phyloP scores from a whole-genome alignment of 805 yeast genomes.

The Pichia gijzeniarum region DNA sequence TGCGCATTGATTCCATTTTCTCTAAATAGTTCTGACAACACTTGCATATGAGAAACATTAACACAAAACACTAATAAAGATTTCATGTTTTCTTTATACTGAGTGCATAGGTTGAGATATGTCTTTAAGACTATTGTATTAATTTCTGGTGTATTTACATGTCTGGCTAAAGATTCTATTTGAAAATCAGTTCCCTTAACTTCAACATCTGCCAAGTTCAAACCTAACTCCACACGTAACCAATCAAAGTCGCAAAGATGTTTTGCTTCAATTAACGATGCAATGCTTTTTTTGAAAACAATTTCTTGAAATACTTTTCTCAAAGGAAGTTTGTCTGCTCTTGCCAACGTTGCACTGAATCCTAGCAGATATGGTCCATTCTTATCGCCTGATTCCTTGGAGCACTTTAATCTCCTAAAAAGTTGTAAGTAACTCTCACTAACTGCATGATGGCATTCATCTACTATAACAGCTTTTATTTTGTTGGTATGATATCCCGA shows the following conservation, averaged over 20 bases:
- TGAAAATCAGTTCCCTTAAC: constrained; percentile 42
- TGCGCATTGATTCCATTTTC: constrained; percentile 60
- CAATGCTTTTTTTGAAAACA: constrained; percentile 59
- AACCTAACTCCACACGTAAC: constrained; percentile 44
- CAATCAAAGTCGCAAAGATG: constrained; percentile 68
- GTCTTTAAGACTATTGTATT: constrained; percentile 52
- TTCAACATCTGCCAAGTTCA: constrained; percentile 24
- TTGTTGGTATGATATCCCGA: constrained; percentile 46
- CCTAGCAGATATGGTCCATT: constrained; percentile 64
- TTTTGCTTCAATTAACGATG: constrained; percentile 59
- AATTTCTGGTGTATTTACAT: constrained; percentile 46
- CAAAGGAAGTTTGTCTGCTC: constrained; percentile 65
- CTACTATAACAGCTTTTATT: constrained; percentile 72
- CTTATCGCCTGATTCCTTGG: constrained; percentile 29
- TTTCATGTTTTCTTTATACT: constrained; percentile 33
- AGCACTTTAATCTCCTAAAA: constrained; percentile 36
- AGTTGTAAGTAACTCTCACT: constrained; percentile 58
- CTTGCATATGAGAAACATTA: constrained; percentile 58
- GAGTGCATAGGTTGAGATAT: constrained; percentile 39
- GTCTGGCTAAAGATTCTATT: constrained; percentile 42
- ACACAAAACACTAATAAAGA: constrained; percentile 77
- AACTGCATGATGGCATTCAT: constrained; percentile 91
- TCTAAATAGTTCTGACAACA: constrained; percentile 47
- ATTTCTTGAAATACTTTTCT: constrained; percentile 61
- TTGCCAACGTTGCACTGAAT: constrained; percentile 78